Percentiles rank a stretch among this genome's conserved stretches.
These are phyloP conservation scores for Metschnikowia colocasiae DNA, from an alignment of 805 yeast genomes.

Conservation along the genomic window DNA sequence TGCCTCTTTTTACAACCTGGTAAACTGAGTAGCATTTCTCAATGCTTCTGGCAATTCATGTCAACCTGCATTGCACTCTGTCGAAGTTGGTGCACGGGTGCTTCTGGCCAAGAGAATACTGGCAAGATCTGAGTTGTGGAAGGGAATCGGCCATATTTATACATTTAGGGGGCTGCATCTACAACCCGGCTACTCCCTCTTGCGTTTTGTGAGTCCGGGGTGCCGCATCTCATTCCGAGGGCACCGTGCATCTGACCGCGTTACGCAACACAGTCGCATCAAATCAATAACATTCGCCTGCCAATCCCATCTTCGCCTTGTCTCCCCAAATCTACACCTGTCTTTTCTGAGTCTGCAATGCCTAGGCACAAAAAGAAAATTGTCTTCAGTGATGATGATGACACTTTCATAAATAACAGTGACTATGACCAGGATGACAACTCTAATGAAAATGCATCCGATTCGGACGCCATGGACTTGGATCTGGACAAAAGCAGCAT, in stretches of 20 bases:
- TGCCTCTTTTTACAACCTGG: too few species aligned
- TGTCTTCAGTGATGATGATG: slow-evolving; percentile 21
- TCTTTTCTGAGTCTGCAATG: slow-evolving; percentile 4
- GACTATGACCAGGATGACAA: slow-evolving; percentile 21
- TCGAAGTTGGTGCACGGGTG: too few species aligned
- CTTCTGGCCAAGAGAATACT: too few species aligned
- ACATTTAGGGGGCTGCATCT: background rate
- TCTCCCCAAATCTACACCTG: background rate
- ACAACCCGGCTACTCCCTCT: background rate
- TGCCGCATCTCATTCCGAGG: slow-evolving; percentile 5
- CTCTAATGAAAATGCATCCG: background rate
- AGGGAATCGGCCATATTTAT: background rate
- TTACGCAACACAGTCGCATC: slow-evolving; percentile 5
- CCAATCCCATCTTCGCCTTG: background rate
- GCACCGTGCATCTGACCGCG: slow-evolving; percentile 6
- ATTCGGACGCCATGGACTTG: background rate
- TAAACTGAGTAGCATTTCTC: too few species aligned
- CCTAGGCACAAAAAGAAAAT: slow-evolving; percentile 11
- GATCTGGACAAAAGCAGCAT: background rate
- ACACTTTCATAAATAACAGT: slow-evolving; percentile 40
- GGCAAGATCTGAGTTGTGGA: too few species aligned
- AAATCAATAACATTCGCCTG: background rate
- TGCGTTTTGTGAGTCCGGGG: background rate
- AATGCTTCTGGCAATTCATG: too few species aligned
- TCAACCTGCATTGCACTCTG: too few species aligned